Percentiles rank a stretch among this genome's conserved stretches.
Evolutionary conservation across 805 yeast genomes (phyloP).

Genomic region (Barnettozyma salicaria): DNA sequence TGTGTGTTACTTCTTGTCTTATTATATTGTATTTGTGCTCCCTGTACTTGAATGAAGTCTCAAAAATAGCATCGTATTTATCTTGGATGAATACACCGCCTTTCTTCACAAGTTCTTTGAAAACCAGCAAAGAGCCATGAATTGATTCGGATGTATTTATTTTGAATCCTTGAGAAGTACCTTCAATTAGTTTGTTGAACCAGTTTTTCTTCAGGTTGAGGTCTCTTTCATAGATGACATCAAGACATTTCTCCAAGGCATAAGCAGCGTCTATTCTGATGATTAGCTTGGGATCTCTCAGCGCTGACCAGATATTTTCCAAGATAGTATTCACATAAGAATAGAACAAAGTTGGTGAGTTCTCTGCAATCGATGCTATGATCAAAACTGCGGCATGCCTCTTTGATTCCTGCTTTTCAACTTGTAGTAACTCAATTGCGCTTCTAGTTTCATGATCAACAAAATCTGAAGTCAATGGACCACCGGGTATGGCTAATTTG

Average conservation of each 20-base stretch:
- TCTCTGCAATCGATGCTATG: constrained; percentile 75
- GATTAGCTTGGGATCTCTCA: constrained; percentile 69
- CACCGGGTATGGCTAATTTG: constrained; percentile 82
- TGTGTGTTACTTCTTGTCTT: constrained; percentile 76
- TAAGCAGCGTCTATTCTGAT: constrained; percentile 82
- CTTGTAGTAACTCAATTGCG: constrained; percentile 85
- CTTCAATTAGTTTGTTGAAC: constrained; percentile 64
- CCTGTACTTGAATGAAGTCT: constrained; percentile 63
- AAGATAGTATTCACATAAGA: constrained; percentile 72
- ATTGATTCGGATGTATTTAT: constrained; percentile 55
- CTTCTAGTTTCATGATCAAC: constrained; percentile 88
- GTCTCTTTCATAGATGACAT: constrained; percentile 77
- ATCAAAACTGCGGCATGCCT: constrained; percentile 88
- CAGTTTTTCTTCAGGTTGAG: constrained; percentile 61
- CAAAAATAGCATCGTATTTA: constrained; percentile 72
- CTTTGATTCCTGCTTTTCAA: constrained; percentile 80
- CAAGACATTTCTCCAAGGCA: constrained; percentile 70
- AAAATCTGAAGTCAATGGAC: constrained; percentile 82
- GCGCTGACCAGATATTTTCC: constrained; percentile 81
- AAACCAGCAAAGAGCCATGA: constrained; percentile 85
- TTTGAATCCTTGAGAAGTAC: constrained; percentile 57
- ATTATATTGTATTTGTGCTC: constrained; percentile 73
- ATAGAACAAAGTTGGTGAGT: constrained; percentile 79
- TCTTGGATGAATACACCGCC: constrained; percentile 69
- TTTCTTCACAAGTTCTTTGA: constrained; percentile 65